A percentile compares a stretch with the other conserved stretches of the same genome.
phyloP scores from a whole-genome alignment of 495 filamentous ascomycete genomes.

The Aspergillus heteromorphus region DNA sequence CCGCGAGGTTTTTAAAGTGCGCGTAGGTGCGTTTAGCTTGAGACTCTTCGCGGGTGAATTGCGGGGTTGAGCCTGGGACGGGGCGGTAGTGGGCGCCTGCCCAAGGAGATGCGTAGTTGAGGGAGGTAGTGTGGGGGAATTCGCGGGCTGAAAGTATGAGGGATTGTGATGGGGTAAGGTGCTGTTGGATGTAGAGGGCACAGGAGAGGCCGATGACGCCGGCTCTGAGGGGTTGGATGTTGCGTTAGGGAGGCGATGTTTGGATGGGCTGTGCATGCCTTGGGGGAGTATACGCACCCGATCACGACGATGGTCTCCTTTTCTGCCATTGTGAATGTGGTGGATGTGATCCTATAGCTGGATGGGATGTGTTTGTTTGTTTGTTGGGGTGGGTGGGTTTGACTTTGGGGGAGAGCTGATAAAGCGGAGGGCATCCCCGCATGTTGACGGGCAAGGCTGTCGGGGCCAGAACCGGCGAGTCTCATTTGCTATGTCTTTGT shows the following conservation, averaged over 20 bases:
- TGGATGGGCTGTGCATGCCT: too few relatives aligned
- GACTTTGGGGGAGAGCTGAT: too few relatives aligned
- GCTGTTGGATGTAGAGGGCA: conserved; percentile 45
- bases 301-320: conserved; percentile 41
- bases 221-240: conserved; percentile 33
- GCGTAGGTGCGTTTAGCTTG: conserved; percentile 48
- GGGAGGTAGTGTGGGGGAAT: conserved; percentile 46
- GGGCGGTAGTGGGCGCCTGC: conserved; percentile 60
- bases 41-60: conserved; percentile 40
- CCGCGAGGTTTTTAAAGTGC: conserved; percentile 40
- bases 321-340: conserved; percentile 16
- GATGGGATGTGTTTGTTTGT: not conserved
- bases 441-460: not conserved
- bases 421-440: not conserved
- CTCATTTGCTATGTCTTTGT: too few relatives aligned
- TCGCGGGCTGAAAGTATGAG: conserved; percentile 54
- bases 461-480: too few relatives aligned
- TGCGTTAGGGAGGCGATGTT: not conserved
- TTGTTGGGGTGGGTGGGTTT: not conserved
- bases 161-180: conserved; percentile 26
- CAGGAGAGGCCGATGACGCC: conserved; percentile 55
- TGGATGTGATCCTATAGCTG: not conserved
- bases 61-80: conserved; percentile 40
- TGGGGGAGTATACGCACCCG: conserved; percentile 26
- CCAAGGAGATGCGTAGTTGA: conserved; percentile 63